Base-by-base conservation (phyloP, 257 asterid genomes). In the Gardenia jasminoides region DNA sequence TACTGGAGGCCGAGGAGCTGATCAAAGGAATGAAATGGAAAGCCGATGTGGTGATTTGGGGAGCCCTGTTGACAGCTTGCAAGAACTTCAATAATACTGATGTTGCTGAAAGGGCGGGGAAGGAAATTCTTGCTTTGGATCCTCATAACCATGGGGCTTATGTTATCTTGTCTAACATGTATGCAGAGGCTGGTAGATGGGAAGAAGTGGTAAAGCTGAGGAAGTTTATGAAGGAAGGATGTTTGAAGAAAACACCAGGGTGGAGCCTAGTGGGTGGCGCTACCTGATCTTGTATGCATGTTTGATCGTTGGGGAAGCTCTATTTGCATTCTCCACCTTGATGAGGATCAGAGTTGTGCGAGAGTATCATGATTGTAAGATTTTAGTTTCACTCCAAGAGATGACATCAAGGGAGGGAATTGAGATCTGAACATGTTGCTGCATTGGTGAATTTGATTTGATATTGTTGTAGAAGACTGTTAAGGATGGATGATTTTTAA, bases 21-120 rank as follows among this genome's bases (percentile, higher is more conserved):
- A 87, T 94, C 71, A 86, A 76, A 72, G 90, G 91, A 66, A 94
- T 93, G 99, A 72, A 64, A n/a, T 86, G 91, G 91, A 79, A 87
- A 79, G 90, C 97, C 16, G 97, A 94, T 74, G 93, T 94, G 44
- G 93, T 82, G 79, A 91, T 93, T 28, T 94, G 97, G 98, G 97
- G 97, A 71, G 88, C 98, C 36, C 33, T 94, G 83, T 80, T 94
- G 86, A 90, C 90, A 72, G 93, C 92, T 41, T 94, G 97, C 71
- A 91, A 81, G 84, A 87, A 87, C 77, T 83, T 70, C 54, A 90
- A 93, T 47, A 79, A 90, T 78, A 83, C 91, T 67, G 97, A 93
- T 75, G 90, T 88, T 82, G 99, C 96, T 30, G 96, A 91, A 86
- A 80, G 95, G 77, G 96, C 65, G 43, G 92, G 85, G 74, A 70